Conservation (phyloP, 768 basidiomycete genomes). For the Symmetrospora coprosmae region DNA sequence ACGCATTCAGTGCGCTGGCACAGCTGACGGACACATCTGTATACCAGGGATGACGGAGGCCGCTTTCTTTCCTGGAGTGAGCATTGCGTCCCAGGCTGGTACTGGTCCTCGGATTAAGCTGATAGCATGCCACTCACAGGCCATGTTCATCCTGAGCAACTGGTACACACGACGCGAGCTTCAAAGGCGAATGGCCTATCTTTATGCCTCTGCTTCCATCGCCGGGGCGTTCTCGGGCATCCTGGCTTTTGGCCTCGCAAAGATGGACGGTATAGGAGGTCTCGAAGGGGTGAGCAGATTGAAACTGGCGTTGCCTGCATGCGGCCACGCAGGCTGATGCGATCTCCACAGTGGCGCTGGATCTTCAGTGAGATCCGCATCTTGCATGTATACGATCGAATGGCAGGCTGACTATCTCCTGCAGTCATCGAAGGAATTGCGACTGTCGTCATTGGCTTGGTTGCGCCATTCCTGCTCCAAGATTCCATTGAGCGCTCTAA, state of each 20-base stretch:
- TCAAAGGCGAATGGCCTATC: slow-evolving; percentile 5
- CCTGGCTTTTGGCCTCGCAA: slow-evolving; percentile 11
- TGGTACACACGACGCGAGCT: slow-evolving; percentile 15
- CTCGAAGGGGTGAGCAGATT: too few relatives aligned
- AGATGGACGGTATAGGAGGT: slow-evolving; percentile 7
- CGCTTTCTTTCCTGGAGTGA: background rate
- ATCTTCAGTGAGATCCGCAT: slow-evolving; percentile 10
- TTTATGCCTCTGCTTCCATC: slow-evolving; percentile 9
- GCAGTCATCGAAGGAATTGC: slow-evolving; percentile 10
- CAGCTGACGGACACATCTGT: too few relatives aligned
- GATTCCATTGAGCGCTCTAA: slow-evolving; percentile 14
- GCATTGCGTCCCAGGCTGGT: background rate
- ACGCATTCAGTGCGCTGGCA: too few relatives aligned
- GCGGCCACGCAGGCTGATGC: too few relatives aligned
- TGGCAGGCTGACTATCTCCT: background rate
- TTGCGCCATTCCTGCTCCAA: slow-evolving; percentile 9
- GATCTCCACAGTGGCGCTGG: slow-evolving; percentile 20
- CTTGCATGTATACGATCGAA: background rate
- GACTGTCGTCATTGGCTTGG: slow-evolving; percentile 1
- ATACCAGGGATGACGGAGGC: slow-evolving; percentile 15
- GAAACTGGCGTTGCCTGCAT: too few relatives aligned
- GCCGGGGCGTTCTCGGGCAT: slow-evolving; percentile 18
- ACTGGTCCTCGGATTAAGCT: too few relatives aligned
- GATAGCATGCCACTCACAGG: too few relatives aligned
- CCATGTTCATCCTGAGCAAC: slow-evolving; percentile 22